Evolutionary conservation across 2,329 filamentous ascomycete genomes (phyloP), one percentile per base, ranked within the genome.

Genomic region (Chrysoporthe deuterocubensis): DNA sequence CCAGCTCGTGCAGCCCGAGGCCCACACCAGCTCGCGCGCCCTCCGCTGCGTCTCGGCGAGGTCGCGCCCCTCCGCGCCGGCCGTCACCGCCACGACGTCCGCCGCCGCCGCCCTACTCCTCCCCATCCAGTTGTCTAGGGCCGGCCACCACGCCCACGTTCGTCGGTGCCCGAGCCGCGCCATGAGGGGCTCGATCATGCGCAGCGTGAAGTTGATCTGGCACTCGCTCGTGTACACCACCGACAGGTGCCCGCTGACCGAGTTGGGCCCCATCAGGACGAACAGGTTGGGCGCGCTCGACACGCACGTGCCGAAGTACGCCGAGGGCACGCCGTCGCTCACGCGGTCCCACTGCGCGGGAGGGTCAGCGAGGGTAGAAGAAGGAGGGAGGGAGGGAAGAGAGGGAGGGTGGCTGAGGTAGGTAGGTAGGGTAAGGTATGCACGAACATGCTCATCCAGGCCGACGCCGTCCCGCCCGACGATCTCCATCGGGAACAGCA

Each of bases 141-240:
- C 26, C 1, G 26, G 26, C 26, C 26, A 26, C 26, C 26, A 26
- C 26, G 26, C 26, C 26, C 54, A 57, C 32, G 54, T 4, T 16
- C 14, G 32, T 32, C 18, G 52, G 3, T 57, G 34, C 13, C 6
- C 16, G 1, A 57, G 54, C 34, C 34, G 3, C 54, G 54, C n/a
- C 54, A 40, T 8, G 54, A 57, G n/a, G 32, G 54, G 54, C 54
- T 18, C 40, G 34, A 57, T 57, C 54, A 57, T 57, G 54, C 54
- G 54, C 54, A 57, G 54, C 11, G 18, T 57, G 69, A 83, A 83
- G 72, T 84, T 84, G 64, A 85, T 83, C 67, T 85, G 82, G 70
- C 83, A 85, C 71, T 85, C 83, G 0, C 81, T 80, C 0, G 82
- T 81, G 72, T 82, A 85, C 26, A 85, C 82, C 4, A 84, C 83